Evolutionary conservation across 495 filamentous ascomycete genomes (phyloP), one percentile per base, ranked within the genome.

Genomic region (Penicillium pulvis): DNA sequence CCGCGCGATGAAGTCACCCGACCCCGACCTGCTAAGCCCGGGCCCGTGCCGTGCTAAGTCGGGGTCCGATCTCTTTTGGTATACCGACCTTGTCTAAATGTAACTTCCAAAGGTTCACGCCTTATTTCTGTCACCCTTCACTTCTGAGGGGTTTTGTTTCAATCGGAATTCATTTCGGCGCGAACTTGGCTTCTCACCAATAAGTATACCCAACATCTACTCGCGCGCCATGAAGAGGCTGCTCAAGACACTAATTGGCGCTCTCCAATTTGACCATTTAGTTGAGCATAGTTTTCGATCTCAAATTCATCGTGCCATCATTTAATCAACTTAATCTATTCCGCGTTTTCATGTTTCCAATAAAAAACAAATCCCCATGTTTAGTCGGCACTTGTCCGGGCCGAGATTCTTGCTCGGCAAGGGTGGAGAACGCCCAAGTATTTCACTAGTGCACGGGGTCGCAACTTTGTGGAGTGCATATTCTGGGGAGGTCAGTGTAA

Each of bases 1-100:
- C 14, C 20, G 42, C 42, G 42, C 42, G 20, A 45, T 45, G 42
- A 45, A 45, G 42, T 45, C n/a, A 45, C 4, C 20, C 42, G 33
- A 36, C 12, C 33, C 33, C 42, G 42, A 11, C 20, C 42, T 45
- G 4, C n/a, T 8, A 19, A 4, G n/a, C 42, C 42, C 42, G 17
- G 17, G 42, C 17, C 42, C 42, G 42, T 23, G 42, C n/a, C 42
- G 42, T 23, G 42, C 16, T n/a, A 9, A 9, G 42, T 45, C 42
- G 42, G 42, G 42, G 42, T 23, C 17, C 17, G 42, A 20, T 45
- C 17, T 45, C 42, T 20, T 23, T 23, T 23, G 10, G 9, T 23
- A 23, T 45, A 23, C 42, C 42, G 42, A 45, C 20, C 6, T n/a
- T n/a, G 42, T 11, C 12, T 14, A 4, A 36, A 4, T 36, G 33